phyloP scores from a whole-genome alignment of 352 stramenopile genomes.

The Pythium apleroticum region DNA sequence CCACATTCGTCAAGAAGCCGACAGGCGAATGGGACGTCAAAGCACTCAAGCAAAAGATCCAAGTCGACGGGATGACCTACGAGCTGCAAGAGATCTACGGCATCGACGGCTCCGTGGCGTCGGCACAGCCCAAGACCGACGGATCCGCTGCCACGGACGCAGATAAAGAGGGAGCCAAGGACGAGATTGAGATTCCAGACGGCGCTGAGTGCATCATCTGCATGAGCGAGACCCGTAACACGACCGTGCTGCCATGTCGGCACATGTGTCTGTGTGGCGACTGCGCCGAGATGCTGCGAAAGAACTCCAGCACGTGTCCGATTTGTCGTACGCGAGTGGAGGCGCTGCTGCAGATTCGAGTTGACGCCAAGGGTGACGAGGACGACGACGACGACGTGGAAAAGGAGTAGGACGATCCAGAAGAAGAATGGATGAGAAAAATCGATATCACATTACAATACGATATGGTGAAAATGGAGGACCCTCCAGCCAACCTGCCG shows the following conservation, averaged over 20 bases:
- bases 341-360: slow-evolving; percentile 75
- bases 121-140: slow-evolving; percentile 39
- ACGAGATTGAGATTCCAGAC: slow-evolving; percentile 72
- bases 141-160: neutral
- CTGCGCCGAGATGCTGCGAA: slow-evolving; percentile 73
- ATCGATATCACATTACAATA: slow-evolving; percentile 8
- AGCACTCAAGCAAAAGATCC: slow-evolving; percentile 85
- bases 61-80: slow-evolving; percentile 71
- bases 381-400: slow-evolving; percentile 11
- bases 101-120: slow-evolving; percentile 65
- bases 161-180: slow-evolving; percentile 16
- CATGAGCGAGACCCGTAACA: slow-evolving; percentile 78
- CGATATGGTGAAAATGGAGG: slow-evolving; percentile 13
- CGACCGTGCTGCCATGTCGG: slow-evolving; percentile 79
- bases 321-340: slow-evolving; percentile 81
- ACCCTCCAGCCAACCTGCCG: neutral
- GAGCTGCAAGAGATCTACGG: slow-evolving; percentile 89
- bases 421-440: neutral
- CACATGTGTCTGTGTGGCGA: slow-evolving; percentile 88
- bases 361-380: slow-evolving; percentile 43
- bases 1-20: slow-evolving; percentile 57
- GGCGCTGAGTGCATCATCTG: slow-evolving; percentile 88
- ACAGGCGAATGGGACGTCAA: slow-evolving; percentile 56
- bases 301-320: slow-evolving; percentile 72
- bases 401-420: slow-evolving; percentile 6